A percentile compares a stretch with the other conserved stretches of the same genome.
Evolutionary conservation across 345 rosid genomes (phyloP).

Genomic region (Citrus unshiu): DNA sequence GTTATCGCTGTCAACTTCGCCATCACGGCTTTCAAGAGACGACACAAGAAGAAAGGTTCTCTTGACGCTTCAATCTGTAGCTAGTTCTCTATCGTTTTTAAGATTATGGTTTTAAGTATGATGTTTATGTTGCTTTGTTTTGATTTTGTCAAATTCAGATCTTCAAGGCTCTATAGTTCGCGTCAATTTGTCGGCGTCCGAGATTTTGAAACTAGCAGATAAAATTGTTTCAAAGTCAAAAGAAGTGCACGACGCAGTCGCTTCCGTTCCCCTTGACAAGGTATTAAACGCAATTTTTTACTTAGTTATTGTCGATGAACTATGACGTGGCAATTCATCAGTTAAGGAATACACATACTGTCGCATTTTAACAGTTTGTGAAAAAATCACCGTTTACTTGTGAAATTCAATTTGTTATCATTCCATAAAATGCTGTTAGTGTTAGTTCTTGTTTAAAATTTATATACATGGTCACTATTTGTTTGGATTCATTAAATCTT

Average conservation of each 20-base stretch:
- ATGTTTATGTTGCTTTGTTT: background rate
- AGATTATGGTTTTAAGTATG: background rate
- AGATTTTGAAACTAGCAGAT: conserved; percentile 67
- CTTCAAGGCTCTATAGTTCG: conserved; percentile 65
- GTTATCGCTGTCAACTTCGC: conserved; percentile 66
- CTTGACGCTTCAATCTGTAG: background rate
- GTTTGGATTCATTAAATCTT: background rate
- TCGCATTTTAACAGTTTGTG: background rate
- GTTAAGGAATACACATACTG: background rate
- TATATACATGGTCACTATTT: background rate
- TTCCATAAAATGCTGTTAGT: background rate
- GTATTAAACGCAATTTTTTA: conserved; percentile 23
- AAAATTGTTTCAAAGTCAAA: conserved; percentile 60
- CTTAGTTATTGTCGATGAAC: background rate
- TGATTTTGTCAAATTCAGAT: conserved; percentile 34
- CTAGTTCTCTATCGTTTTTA: background rate
- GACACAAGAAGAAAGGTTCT: conserved; percentile 55
- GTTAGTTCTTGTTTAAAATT: background rate
- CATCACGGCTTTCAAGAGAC: conserved; percentile 56
- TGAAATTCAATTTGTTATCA: background rate
- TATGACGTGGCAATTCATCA: background rate
- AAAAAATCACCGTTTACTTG: background rate
- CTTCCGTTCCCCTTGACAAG: conserved; percentile 78
- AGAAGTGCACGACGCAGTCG: conserved; percentile 66
- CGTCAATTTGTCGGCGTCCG: conserved; percentile 61